These are phyloP conservation scores for Metschnikowia vanudenii DNA, from an alignment of 805 yeast species.

Conservation along the genomic window DNA sequence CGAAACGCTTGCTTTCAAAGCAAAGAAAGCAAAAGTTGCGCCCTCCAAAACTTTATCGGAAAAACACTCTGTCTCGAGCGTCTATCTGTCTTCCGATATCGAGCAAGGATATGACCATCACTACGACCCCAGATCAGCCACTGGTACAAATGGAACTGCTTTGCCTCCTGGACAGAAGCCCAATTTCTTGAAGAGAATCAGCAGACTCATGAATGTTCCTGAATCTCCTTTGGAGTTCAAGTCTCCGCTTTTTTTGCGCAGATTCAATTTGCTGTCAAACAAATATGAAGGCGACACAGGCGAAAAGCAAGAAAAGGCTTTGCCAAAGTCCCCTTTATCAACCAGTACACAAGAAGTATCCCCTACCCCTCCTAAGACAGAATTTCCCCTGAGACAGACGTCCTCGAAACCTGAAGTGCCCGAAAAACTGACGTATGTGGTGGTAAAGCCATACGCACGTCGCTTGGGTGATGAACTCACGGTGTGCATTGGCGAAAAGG, in stretches of 20 bases:
- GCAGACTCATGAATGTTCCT: conserved; percentile 25
- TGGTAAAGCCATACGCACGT: conserved; percentile 27
- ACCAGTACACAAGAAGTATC: conserved; percentile 4
- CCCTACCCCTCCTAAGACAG: neutral
- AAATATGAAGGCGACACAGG: conserved; percentile 13
- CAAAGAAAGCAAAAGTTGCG: neutral
- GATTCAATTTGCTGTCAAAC: conserved; percentile 29
- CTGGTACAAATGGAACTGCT: neutral
- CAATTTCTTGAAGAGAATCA: conserved; percentile 13
- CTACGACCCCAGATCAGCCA: neutral
- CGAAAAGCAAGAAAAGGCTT: conserved; percentile 4
- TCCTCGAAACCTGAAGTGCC: neutral
- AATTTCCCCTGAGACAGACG: neutral
- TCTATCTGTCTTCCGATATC: conserved; percentile 8
- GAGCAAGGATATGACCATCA: conserved; percentile 4
- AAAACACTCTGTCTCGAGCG: conserved; percentile 5
- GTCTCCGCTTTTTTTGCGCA: conserved; percentile 34
- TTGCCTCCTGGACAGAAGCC: conserved; percentile 2
- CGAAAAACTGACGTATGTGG: conserved; percentile 18
- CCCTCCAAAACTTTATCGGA: neutral
- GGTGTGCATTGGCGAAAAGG: conserved; percentile 31
- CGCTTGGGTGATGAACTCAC: conserved; percentile 35
- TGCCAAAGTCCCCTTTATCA: conserved; percentile 24
- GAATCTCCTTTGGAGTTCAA: conserved; percentile 22
- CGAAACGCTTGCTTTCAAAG: conserved; percentile 10